A percentile compares a stretch with the other conserved stretches of the same genome.
Conservation (phyloP, 2,329 filamentous ascomycete genomes). For the Magnaporthiopsis incrustans region DNA sequence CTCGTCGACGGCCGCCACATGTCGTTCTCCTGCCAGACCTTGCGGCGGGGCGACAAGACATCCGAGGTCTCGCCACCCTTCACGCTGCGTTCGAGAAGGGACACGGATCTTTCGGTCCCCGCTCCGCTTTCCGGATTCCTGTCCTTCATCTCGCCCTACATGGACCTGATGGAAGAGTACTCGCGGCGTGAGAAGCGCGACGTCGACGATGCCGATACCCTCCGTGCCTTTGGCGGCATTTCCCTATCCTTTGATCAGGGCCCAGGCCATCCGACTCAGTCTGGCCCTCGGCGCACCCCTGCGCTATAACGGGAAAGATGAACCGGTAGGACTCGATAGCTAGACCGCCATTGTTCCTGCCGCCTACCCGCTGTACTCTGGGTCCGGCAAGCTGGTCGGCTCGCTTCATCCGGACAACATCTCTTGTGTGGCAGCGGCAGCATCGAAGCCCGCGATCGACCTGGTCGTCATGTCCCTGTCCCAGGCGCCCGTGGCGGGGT, state of each 20-base stretch:
- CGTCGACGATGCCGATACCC: not conserved
- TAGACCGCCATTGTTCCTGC: not conserved
- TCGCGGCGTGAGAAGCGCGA: not conserved
- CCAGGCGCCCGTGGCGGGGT: not conserved
- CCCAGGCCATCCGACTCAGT: not conserved
- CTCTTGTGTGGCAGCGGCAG: not conserved
- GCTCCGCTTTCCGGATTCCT: not conserved
- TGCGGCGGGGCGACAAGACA: not conserved
- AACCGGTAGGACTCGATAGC: not conserved
- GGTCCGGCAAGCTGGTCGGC: not conserved
- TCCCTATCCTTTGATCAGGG: not conserved
- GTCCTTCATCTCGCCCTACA: not conserved
- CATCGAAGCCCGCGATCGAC: not conserved
- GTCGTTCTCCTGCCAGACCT: not conserved
- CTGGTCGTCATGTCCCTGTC: not conserved
- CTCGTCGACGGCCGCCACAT: not conserved
- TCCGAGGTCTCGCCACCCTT: not conserved
- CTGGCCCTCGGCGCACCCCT: not conserved
- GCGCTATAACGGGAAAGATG: not conserved
- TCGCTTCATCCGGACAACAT: not conserved
- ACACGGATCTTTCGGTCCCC: not conserved
- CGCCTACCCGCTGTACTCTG: not conserved
- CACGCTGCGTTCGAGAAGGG: not conserved
- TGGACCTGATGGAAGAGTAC: constrained; percentile 1
- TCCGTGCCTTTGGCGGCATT: not conserved